Conservation (phyloP, 2,329 filamentous ascomycete species). For the Aspergillus neotritici region DNA sequence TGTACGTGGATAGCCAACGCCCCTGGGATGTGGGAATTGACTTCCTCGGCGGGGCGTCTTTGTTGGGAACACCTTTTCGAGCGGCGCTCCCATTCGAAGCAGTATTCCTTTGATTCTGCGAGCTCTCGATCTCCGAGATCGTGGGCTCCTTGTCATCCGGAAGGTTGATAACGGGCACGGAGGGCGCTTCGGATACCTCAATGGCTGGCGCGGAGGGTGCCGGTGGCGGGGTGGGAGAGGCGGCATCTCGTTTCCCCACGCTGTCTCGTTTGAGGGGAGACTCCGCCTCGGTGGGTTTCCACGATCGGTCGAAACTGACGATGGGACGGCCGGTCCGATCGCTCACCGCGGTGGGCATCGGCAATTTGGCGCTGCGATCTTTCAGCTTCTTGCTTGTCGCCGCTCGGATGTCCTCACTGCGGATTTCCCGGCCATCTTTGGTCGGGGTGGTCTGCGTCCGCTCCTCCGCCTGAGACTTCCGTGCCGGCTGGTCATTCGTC, state of each 20-base stretch:
- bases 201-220: conserved; percentile 42
- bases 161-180: conserved; percentile 47
- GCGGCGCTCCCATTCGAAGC: conserved; percentile 4
- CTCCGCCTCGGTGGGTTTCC: conserved; percentile 55
- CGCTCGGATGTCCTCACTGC: conserved; percentile 78
- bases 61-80: conserved; percentile 3
- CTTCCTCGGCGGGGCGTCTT: conserved; percentile 23
- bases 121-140: conserved; percentile 30
- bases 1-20: conserved; percentile 34
- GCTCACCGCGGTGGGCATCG: conserved; percentile 84
- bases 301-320: conserved; percentile 89
- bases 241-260: conserved; percentile 15
- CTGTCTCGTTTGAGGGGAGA: conserved; percentile 18
- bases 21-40: conserved; percentile 36
- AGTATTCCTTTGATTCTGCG: conserved; percentile 11
- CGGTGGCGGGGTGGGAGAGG: conserved; percentile 32
- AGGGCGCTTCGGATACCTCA: conserved; percentile 33
- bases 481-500: conserved; percentile 51
- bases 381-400: conserved; percentile 85
- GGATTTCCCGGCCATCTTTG: conserved; percentile 76
- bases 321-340: conserved; percentile 86
- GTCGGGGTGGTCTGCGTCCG: conserved; percentile 49
- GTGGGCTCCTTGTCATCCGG: conserved; percentile 41
- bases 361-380: conserved; percentile 80
- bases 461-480: conserved; percentile 20